Evolutionary conservation across 1,284 basidiomycete genomes (phyloP).

Genomic region (Malassezia japonica): DNA sequence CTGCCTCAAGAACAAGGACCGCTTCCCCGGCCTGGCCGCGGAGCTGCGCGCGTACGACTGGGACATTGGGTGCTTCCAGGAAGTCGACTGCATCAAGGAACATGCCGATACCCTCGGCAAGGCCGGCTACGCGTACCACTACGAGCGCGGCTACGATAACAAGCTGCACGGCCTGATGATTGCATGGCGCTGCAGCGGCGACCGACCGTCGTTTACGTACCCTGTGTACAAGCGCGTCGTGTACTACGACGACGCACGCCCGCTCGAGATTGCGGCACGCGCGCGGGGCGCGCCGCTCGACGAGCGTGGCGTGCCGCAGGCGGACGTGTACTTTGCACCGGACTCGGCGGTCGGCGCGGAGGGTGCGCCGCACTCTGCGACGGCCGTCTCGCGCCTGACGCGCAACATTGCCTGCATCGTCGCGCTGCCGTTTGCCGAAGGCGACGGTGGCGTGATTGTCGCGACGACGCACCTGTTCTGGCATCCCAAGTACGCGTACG

Average conservation of each 20-base stretch:
- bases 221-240: neutral
- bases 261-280: neutral
- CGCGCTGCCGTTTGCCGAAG: conserved; percentile 19
- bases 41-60: conserved; percentile 37
- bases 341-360: neutral
- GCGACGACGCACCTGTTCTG: conserved; percentile 85
- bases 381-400: conserved; percentile 23
- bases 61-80: conserved; percentile 50
- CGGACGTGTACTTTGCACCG: neutral
- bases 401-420: conserved; percentile 21
- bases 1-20: conserved; percentile 48
- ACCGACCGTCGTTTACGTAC: neutral
- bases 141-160: conserved; percentile 39
- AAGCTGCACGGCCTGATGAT: conserved; percentile 45
- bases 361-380: conserved; percentile 24
- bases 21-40: conserved; percentile 29
- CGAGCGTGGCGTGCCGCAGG: no score
- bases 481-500: conserved; percentile 72
- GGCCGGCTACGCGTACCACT: conserved; percentile 34
- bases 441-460: conserved; percentile 56
- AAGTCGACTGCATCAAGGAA: conserved; percentile 47
- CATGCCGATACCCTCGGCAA: conserved; percentile 29
- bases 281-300: neutral
- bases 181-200: conserved; percentile 23
- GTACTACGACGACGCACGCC: conserved; percentile 1